Evolutionary conservation across 495 filamentous ascomycete species (phyloP).

Genomic region (Trichoderma parareesei): DNA sequence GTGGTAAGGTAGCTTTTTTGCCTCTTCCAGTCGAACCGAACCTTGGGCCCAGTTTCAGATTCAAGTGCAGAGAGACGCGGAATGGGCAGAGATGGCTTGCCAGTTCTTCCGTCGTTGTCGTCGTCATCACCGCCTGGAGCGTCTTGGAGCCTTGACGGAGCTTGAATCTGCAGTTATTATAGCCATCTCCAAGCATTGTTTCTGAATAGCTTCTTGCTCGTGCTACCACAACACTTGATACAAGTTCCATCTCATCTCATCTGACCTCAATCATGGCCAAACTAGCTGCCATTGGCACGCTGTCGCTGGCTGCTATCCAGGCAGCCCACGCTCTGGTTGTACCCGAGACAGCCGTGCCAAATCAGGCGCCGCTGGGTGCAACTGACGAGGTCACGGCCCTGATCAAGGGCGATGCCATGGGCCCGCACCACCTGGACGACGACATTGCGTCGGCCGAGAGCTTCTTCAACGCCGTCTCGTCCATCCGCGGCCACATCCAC

Average conservation of each 20-base stretch:
- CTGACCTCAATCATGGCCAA: not conserved
- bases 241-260: not conserved
- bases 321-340: conserved; percentile 1
- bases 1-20: not conserved
- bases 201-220: not conserved
- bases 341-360: not conserved
- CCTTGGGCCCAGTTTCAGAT: not conserved
- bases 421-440: not conserved
- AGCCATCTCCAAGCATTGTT: not conserved
- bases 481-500: conserved; percentile 4
- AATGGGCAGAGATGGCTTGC: not conserved
- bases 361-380: conserved; percentile 1
- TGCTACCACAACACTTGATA: not conserved
- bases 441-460: not conserved
- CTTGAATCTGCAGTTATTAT: not conserved
- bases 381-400: conserved; percentile 3
- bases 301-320: conserved; percentile 1
- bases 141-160: not conserved
- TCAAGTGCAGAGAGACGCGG: not conserved
- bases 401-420: not conserved
- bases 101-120: not conserved
- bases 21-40: not conserved
- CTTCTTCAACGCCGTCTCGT: not conserved
- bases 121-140: conserved; percentile 3
- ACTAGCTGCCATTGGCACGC: not conserved